Evolutionary conservation across 345 rosid genomes (phyloP).

Genomic region (Erysimum cheiranthoides): DNA sequence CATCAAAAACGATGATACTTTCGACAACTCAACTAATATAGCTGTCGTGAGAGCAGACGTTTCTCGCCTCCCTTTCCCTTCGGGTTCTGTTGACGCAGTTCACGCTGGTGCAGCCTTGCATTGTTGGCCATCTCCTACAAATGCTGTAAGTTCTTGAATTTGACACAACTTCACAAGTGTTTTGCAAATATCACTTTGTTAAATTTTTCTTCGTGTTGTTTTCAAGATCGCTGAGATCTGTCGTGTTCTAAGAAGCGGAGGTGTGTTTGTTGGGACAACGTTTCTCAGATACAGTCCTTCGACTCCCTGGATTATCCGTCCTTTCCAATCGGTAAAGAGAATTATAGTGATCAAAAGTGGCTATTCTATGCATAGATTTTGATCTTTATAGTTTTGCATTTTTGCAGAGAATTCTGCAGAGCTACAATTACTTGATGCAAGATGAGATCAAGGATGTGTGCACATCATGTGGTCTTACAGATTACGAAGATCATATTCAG

Average conservation of each 20-base stretch:
- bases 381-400: background rate
- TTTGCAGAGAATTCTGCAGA: conserved; percentile 60
- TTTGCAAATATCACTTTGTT: background rate
- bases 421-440: conserved; percentile 62
- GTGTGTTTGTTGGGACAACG: conserved; percentile 90
- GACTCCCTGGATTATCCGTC: conserved; percentile 58
- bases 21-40: conserved; percentile 63
- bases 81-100: conserved; percentile 84
- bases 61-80: conserved; percentile 83
- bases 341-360: background rate
- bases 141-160: conserved; percentile 63
- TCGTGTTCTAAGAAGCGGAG: conserved; percentile 80
- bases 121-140: conserved; percentile 97
- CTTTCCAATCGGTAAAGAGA: conserved; percentile 66
- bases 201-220: background rate
- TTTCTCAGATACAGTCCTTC: conserved; percentile 73
- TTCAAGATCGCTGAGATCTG: conserved; percentile 84
- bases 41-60: conserved; percentile 96
- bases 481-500: conserved; percentile 66
- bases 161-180: background rate
- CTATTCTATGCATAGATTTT: background rate
- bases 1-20: conserved; percentile 63
- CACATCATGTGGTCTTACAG: conserved; percentile 80
- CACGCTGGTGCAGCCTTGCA: conserved; percentile 98
- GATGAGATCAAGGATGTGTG: conserved; percentile 86